Conservation (phyloP, 139 green algal genomes). For the Picochlorum sp. region DNA sequence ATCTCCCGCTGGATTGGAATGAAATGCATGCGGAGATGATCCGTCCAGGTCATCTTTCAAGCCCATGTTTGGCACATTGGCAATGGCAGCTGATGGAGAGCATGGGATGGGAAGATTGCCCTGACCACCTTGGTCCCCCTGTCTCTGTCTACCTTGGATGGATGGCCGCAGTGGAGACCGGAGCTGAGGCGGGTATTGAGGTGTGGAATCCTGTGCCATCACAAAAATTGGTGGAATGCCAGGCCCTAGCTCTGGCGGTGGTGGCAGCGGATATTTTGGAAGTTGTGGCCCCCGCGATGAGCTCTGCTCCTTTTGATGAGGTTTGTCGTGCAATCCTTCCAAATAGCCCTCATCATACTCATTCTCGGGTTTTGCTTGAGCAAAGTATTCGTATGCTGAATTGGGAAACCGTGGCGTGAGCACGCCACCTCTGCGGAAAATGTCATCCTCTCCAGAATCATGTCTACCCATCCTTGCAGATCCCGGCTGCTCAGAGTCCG, state of each 20-base stretch:
- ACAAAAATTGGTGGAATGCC: slow-evolving; percentile 31
- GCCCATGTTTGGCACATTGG: no score
- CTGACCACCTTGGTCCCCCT: no score
- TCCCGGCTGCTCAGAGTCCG: not conserved
- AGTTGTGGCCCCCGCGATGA: slow-evolving; percentile 6
- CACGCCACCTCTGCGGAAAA: slow-evolving; percentile 4
- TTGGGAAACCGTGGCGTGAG: not conserved
- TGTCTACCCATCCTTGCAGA: not conserved
- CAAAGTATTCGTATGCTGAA: not conserved
- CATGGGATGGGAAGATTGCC: no score
- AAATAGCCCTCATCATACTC: not conserved
- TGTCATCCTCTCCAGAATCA: slow-evolving; percentile 2
- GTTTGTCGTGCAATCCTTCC: not conserved
- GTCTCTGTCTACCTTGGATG: not conserved
- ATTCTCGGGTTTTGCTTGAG: not conserved
- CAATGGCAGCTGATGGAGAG: no score
- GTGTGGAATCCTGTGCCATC: slow-evolving; percentile 20
- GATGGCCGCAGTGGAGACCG: slow-evolving; percentile 23
- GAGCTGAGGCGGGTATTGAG: slow-evolving; percentile 3
- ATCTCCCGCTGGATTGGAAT: no score
- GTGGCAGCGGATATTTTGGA: not conserved
- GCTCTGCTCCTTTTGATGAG: slow-evolving; percentile 2
- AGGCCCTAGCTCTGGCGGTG: not conserved
- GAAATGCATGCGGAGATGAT: no score
- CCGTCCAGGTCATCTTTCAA: no score